phyloP scores from a whole-genome alignment of 352 stramenopile genomes.

The Globisporangium recalcitrans region DNA sequence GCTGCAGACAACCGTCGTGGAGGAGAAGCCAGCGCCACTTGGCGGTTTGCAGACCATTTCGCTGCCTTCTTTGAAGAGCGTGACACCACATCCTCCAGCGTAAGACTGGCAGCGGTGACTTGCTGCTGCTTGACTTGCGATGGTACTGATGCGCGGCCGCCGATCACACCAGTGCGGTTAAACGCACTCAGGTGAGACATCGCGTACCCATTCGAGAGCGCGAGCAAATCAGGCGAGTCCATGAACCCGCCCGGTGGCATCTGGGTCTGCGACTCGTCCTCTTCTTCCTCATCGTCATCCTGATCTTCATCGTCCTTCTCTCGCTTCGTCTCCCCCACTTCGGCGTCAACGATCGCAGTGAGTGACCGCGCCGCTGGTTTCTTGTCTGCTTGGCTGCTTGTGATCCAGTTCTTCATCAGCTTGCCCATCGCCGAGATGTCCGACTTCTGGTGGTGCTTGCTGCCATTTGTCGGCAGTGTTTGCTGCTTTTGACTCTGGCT shows the following conservation, averaged over 20 bases:
- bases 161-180: background rate
- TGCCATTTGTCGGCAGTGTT: background rate
- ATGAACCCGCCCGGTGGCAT: conserved; percentile 10
- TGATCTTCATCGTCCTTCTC: background rate
- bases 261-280: conserved; percentile 20
- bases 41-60: background rate
- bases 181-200: background rate
- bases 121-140: background rate
- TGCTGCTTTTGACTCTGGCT: conserved; percentile 5
- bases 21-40: conserved; percentile 1
- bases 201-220: background rate
- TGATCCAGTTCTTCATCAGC: conserved; percentile 17
- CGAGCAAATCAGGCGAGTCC: conserved; percentile 17
- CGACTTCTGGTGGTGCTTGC: background rate
- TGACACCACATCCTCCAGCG: conserved; percentile 6
- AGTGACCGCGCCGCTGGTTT: conserved; percentile 12
- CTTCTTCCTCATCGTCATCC: conserved; percentile 10
- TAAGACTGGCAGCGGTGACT: background rate
- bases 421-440: conserved; percentile 13
- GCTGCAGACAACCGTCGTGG: background rate
- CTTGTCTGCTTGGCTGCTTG: background rate
- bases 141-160: background rate
- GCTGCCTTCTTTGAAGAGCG: background rate
- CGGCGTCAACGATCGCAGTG: background rate
- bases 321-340: conserved; percentile 2